Base-by-base conservation (phyloP, 2,329 filamentous ascomycete genomes). In the Cladosporium halotolerans region DNA sequence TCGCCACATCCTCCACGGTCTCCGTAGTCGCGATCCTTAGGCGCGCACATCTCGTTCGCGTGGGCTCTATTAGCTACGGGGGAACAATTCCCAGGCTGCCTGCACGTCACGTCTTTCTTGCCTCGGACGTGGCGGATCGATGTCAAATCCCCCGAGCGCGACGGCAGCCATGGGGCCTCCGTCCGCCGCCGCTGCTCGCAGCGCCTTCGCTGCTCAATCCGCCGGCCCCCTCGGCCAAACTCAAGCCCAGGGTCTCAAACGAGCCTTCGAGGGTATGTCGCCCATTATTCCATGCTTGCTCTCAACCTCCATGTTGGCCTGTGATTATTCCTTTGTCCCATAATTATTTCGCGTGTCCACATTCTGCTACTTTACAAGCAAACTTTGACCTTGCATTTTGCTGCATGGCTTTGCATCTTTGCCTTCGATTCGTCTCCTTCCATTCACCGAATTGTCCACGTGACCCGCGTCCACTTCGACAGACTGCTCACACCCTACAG, bases 231-330 rank as follows among this genome's bases (percentile, higher is more conserved):
- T 51, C 48, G 48, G 48, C 48, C 48, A 51, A 6, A 44, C 48
- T 18, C 48, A 51, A 11, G 32, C 48, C 18, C 48, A 51, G 48
- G 48, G 48, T 51, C 48, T 51, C 48, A 51, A 51, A n/a, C 39
- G 48, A 14, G 48, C 48, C 16, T 51, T 51, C 9, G 48, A 51
- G 48, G 48, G 48, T 51, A 51, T 43, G 48, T 44, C 16, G 10
- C n/a, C 36, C 3, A n/a, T 14, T 39, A n/a, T 14, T 39, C 36
- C n/a, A 14, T 39, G 2, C 16, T 39, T 39, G 23, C 23, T 39
- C 36, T 14, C 36, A 39, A 18, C 11, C 13, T 14, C 23, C 4
- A 28, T 28, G 23, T 28, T 28, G 23, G 23, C 23, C 23, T 28
- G 23, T 28, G 23, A 28, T 5, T 4, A 28, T 28, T 28, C 23